Base-by-base conservation (phyloP, 2,329 filamentous ascomycete genomes). In the Trichoderma harzianum region DNA sequence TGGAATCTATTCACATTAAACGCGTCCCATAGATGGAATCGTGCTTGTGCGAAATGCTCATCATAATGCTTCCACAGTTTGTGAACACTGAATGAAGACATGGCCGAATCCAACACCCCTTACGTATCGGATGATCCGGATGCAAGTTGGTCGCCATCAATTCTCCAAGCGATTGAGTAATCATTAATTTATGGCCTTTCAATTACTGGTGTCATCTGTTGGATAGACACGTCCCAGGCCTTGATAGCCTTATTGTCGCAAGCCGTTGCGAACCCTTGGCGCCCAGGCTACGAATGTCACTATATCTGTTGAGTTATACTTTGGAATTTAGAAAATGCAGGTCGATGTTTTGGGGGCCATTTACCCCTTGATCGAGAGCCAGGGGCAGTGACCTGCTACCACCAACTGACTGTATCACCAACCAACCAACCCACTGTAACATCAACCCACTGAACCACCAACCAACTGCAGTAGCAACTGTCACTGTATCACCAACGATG, bases 41-140 rank as follows among this genome's bases (percentile, higher is more conserved):
- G 10, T n/a, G 39, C 7, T 18, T 10, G 0, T 43, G 39, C 16
- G 16, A n/a, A 43, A n/a, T 43, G 3, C 16, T n/a, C 39, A 10
- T 10, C 3, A 3, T 10, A 5, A 43, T 18, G 7, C 7, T 43
- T 43, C 16, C 18, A 1, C 18, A 0, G 1, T n/a, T 43, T n/a
- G 39, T 43, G 16, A 43, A 43, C 3, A 0, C 7, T 43, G 16
- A 43, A n/a, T 1, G 1, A 1, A 0, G 3, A 43, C 39, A n/a
- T 43, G 10, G 2, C 18, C 39, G 0, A 43, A 43, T n/a, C 3
- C 16, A n/a, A 43, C 1, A 0, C 7, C 39, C 39, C 39, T n/a
- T 43, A n/a, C 0, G 39, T n/a, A 43, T n/a, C 39, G 39, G 16
- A 43, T 43, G 18, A n/a, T 4, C 7, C 39, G 39, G 39, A n/a